Percentiles rank a stretch among this genome's conserved stretches.
phyloP scores from a whole-genome alignment of 1,139 yeast species.

The Saccharomyces hybrid region DNA sequence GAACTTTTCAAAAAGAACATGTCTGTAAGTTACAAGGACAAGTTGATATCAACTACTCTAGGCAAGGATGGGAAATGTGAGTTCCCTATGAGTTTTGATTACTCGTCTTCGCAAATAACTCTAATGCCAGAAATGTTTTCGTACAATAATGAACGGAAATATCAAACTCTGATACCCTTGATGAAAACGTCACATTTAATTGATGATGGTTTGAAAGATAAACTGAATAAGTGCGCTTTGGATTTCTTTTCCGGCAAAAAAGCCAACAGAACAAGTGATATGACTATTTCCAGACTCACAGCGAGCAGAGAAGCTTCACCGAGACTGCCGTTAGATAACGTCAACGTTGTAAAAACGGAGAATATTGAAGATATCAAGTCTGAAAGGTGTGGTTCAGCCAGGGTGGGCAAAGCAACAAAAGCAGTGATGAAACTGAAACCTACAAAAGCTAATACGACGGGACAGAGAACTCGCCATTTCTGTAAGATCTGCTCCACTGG shows the following conservation, averaged over 20 bases:
- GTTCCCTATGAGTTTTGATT: background rate
- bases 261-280: background rate
- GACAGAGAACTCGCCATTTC: too few relatives aligned
- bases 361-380: background rate
- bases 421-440: too few relatives aligned
- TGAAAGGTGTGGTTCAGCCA: background rate
- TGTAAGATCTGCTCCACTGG: too few relatives aligned
- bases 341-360: background rate
- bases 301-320: background rate
- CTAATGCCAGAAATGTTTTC: background rate
- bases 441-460: too few relatives aligned
- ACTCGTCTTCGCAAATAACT: background rate
- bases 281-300: background rate
- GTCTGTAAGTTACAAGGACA: background rate
- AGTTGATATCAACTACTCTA: background rate
- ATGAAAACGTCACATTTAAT: slow-evolving; percentile 7
- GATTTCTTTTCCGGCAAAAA: slow-evolving; percentile 2
- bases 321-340: background rate
- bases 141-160: background rate
- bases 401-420: background rate
- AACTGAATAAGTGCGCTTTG: slow-evolving; percentile 10
- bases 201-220: slow-evolving; percentile 16
- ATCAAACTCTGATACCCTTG: background rate
- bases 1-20: background rate
- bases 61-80: background rate